Conservation (phyloP, 176 grass and related monocot species). For the Stipa capillata region DNA sequence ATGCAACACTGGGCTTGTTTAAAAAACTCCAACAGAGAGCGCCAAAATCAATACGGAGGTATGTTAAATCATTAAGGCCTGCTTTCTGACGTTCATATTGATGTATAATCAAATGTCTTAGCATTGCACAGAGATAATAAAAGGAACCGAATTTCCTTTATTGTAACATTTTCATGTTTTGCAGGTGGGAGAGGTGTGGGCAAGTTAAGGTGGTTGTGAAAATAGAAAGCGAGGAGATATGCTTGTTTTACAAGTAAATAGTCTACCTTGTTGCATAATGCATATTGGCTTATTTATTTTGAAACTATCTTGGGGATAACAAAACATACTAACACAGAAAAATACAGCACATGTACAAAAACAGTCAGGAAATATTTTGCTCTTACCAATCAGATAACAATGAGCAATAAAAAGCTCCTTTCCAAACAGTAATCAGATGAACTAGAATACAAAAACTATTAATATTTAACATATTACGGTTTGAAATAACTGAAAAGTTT, state of each 20-base stretch:
- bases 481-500: not conserved
- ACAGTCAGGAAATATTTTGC: not conserved
- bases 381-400: not conserved
- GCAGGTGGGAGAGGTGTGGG: slow-evolving; percentile 91
- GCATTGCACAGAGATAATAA: not conserved
- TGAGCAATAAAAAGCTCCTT: not conserved
- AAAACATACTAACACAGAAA: not conserved
- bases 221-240: slow-evolving; percentile 84
- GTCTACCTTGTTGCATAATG: not conserved
- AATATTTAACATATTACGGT: not conserved
- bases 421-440: not conserved
- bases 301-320: not conserved
- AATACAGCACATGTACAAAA: not conserved
- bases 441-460: not conserved
- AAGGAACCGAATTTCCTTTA: not conserved
- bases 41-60: slow-evolving; percentile 90
- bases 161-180: not conserved
- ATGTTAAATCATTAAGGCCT: not conserved
- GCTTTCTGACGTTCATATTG: not conserved
- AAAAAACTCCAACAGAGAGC: slow-evolving; percentile 90
- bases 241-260: slow-evolving; percentile 83
- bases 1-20: slow-evolving; percentile 95
- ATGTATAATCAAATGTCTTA: not conserved
- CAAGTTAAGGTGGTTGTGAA: slow-evolving; percentile 98
- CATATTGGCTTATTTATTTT: not conserved